A percentile compares a stretch with the other conserved stretches of the same genome.
These are phyloP conservation scores for Colletotrichum tropicale DNA, from an alignment of 2,329 filamentous ascomycete genomes.

Conservation along the genomic window DNA sequence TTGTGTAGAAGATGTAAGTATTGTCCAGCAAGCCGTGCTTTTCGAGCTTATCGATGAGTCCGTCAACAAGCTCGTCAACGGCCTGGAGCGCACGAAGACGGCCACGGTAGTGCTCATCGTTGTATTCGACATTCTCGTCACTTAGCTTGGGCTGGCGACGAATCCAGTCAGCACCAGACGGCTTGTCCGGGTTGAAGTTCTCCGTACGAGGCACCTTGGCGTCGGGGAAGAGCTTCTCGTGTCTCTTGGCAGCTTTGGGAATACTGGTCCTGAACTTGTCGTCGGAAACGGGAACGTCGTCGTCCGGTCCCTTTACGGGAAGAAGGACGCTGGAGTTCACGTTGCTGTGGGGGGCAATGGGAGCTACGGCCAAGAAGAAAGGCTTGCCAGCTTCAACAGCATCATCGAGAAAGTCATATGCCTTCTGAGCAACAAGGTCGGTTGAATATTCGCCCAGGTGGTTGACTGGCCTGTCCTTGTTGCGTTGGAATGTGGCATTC, in stretches of 20 bases:
- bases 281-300: constrained; percentile 57
- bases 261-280: constrained; percentile 39
- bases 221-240: constrained; percentile 64
- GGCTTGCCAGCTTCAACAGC: constrained; percentile 57
- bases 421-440: constrained; percentile 65
- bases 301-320: constrained; percentile 59
- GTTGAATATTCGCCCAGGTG: constrained; percentile 47
- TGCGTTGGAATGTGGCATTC: constrained; percentile 67
- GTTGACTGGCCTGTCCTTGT: constrained; percentile 48
- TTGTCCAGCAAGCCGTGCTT: constrained; percentile 37
- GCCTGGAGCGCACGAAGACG: constrained; percentile 47
- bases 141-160: constrained; percentile 37
- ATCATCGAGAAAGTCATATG: constrained; percentile 65
- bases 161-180: constrained; percentile 50
- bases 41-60: constrained; percentile 37
- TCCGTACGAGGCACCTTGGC: constrained; percentile 64
- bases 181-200: constrained; percentile 66
- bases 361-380: constrained; percentile 63
- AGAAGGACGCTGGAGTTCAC: constrained; percentile 41
- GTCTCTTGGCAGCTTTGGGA: constrained; percentile 50
- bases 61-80: constrained; percentile 50
- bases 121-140: constrained; percentile 33
- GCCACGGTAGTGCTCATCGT: constrained; percentile 43
- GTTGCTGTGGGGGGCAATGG: constrained; percentile 39
- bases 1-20: constrained; percentile 57